These are phyloP conservation scores for Pseudocercospora macadamiae DNA, from an alignment of 2,329 filamentous ascomycete genomes.

Conservation along the genomic window DNA sequence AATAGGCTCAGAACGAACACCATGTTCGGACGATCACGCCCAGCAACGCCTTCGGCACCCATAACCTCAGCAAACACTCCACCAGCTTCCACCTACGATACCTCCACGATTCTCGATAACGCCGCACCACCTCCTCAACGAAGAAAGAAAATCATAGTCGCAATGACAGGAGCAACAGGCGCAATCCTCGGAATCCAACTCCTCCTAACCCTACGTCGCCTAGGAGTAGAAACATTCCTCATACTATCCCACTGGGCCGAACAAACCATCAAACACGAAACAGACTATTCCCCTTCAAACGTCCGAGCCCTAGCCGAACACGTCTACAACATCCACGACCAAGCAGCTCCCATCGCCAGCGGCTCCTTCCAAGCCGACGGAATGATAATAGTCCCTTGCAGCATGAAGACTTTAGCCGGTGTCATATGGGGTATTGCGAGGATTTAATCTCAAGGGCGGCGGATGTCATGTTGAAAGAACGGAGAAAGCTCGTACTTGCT, in stretches of 20 bases:
- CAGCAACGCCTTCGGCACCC: too few species aligned
- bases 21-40: too few species aligned
- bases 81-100: too few species aligned
- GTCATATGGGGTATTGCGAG: slow-evolving; percentile 47
- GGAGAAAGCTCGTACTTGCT: slow-evolving; percentile 44
- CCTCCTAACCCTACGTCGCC: slow-evolving; percentile 44
- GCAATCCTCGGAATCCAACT: slow-evolving; percentile 48
- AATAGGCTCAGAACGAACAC: too few species aligned
- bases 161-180: slow-evolving; percentile 56
- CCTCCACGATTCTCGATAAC: too few species aligned
- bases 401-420: slow-evolving; percentile 53
- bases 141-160: too few species aligned
- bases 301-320: slow-evolving; percentile 7
- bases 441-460: slow-evolving; percentile 52
- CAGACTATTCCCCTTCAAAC: slow-evolving; percentile 1
- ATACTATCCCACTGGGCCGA: slow-evolving; percentile 55
- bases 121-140: too few species aligned
- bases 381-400: slow-evolving; percentile 55
- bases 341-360: slow-evolving; percentile 50
- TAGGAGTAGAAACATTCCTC: slow-evolving; percentile 49
- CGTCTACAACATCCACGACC: slow-evolving; percentile 47
- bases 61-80: too few species aligned
- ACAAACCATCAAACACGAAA: slow-evolving; percentile 39
- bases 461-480: slow-evolving; percentile 53
- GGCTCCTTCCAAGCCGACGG: slow-evolving; percentile 47